Evolutionary conservation across 2,329 filamentous ascomycete genomes (phyloP), one percentile per base, ranked within the genome.

Genomic region (Calycina marina): DNA sequence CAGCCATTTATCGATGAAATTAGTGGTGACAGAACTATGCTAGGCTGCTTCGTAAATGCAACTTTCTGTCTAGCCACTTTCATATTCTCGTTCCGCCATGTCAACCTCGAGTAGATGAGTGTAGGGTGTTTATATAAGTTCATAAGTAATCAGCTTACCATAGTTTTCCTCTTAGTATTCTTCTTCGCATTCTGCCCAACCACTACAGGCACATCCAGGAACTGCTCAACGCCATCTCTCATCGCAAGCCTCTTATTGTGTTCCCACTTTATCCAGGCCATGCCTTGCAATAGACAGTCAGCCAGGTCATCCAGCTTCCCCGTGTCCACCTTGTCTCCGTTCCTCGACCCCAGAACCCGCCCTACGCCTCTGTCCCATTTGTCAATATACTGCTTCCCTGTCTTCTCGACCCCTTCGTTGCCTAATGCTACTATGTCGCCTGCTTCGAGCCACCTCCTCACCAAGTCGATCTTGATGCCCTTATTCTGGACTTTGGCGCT

Each of bases 291-390:
- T 15, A 90, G 57, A 50, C 76, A 80, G 57, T 92, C 83, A 0
- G 82, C 78, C 30, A 92, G 56, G 57, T 92, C 83, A 53, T 92
- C 83, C 32, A 88, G 54, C 54, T 90, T 90, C n/a, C 41, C 52
- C 30, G 50, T 41, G 43, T 49, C 42, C 40, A 15, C 13, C 26
- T 45, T 25, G 39, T 45, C 22, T 26, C 36, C 42, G 31, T 32
- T 17, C 34, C 39, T 48, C 27, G 42, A 49, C 32, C 43, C 47
- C 34, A 53, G 54, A 5, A 32, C 30, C 14, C 40, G 34, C 24
- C 48, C 46, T 4, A 48, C 42, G 10, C 30, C 22, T 18, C 45
- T 35, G 34, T 45, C 37, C 43, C 48, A 54, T 28, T 51, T 55
- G 28, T 42, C 47, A 36, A 54, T 48, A 47, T 57, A 60, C 28